phyloP scores from a whole-genome alignment of 1,284 basidiomycete genomes.

The Leucoagaricus sp. region DNA sequence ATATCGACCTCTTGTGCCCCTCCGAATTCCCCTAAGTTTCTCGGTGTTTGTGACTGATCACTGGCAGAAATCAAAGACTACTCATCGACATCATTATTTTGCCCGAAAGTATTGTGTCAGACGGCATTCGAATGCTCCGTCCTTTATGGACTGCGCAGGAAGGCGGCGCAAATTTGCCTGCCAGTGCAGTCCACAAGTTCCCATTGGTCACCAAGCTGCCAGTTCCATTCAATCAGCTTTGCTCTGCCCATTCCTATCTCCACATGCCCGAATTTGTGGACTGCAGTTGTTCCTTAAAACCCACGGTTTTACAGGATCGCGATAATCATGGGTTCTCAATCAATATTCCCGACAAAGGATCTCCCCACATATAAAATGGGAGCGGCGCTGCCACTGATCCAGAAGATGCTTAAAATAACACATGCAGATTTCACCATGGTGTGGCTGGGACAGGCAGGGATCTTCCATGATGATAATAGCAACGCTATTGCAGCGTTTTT shows the following conservation, averaged over 20 bases:
- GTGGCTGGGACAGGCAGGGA: conserved; percentile 2
- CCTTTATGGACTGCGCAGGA: too few relatives aligned
- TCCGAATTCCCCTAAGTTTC: too few relatives aligned
- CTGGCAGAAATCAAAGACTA: too few relatives aligned
- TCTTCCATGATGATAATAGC: neutral
- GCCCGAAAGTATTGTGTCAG: too few relatives aligned
- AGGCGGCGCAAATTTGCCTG: too few relatives aligned
- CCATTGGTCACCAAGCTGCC: neutral
- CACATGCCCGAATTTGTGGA: conserved; percentile 3
- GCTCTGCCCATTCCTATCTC: conserved; percentile 3
- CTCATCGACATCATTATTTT: too few relatives aligned
- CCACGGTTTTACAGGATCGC: conserved; percentile 18
- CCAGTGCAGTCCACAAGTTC: neutral
- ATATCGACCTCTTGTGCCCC: too few relatives aligned
- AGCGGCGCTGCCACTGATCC: neutral
- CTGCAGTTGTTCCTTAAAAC: conserved; percentile 11
- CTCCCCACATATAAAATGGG: neutral
- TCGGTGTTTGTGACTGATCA: too few relatives aligned
- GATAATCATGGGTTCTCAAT: conserved; percentile 14
- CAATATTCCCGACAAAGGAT: conserved; percentile 12
- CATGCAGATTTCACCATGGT: neutral
- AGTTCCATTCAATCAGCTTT: neutral
- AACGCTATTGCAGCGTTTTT: neutral
- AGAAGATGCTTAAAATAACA: conserved; percentile 8
- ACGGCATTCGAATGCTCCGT: too few relatives aligned